phyloP scores from a whole-genome alignment of 441 rosid species.

The Gossypium davidsonii region DNA sequence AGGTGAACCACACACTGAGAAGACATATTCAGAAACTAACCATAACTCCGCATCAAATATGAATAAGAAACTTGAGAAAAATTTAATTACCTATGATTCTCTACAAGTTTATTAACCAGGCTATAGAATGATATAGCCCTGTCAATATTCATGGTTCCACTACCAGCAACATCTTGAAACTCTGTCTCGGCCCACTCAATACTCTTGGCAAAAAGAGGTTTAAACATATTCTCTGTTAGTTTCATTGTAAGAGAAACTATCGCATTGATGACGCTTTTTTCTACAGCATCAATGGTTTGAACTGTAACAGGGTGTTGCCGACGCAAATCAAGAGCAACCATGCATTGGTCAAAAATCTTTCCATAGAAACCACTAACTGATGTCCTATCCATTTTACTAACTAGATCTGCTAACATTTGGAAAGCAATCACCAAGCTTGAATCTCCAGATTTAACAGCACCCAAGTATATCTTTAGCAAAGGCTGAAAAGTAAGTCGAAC shows the following conservation, averaged over 20 bases:
- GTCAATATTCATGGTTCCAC: slow-evolving; percentile 37
- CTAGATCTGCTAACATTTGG: slow-evolving; percentile 62
- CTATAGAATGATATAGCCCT: slow-evolving; percentile 78
- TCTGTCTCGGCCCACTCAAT: slow-evolving; percentile 85
- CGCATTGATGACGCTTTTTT: slow-evolving; percentile 56
- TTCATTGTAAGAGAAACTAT: slow-evolving; percentile 74
- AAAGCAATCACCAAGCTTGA: slow-evolving; percentile 69
- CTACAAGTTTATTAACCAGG: slow-evolving; percentile 69
- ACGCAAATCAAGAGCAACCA: slow-evolving; percentile 84
- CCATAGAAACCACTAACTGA: slow-evolving; percentile 56
- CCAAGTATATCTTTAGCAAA: slow-evolving; percentile 55
- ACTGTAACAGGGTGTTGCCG: slow-evolving; percentile 57
- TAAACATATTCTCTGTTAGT: slow-evolving; percentile 91
- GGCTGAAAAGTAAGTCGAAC: slow-evolving; percentile 86
- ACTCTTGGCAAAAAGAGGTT: slow-evolving; percentile 75
- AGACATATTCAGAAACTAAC: not conserved
- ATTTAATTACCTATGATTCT: slow-evolving; percentile 69
- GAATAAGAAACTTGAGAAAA: not conserved
- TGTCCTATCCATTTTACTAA: slow-evolving; percentile 71
- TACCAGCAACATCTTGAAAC: slow-evolving; percentile 38
- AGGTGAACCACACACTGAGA: not conserved
- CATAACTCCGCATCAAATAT: not conserved
- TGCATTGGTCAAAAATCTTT: slow-evolving; percentile 76
- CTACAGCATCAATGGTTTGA: slow-evolving; percentile 54
- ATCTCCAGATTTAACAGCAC: slow-evolving; percentile 70